A percentile compares a stretch with the other conserved stretches of the same genome.
Evolutionary conservation across 2,329 filamentous ascomycete species (phyloP).

Genomic region (Akanthomyces uredinophilus): DNA sequence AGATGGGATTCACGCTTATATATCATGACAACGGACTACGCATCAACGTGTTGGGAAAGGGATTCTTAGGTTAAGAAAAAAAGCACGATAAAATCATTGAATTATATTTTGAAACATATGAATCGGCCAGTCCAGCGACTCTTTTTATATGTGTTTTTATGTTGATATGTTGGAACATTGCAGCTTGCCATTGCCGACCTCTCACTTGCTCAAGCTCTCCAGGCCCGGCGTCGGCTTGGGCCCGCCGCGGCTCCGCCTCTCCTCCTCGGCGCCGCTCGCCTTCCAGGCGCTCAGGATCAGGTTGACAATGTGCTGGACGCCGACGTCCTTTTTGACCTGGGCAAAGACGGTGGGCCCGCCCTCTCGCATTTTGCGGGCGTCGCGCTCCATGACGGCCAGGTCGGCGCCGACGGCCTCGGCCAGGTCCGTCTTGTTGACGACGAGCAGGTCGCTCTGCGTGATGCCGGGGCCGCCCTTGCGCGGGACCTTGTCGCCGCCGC

Average conservation of each 20-base stretch:
- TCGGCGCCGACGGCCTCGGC: constrained; percentile 88
- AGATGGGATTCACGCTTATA: constrained; percentile 1
- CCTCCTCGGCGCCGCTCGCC: constrained; percentile 71
- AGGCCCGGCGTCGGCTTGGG: constrained; percentile 53
- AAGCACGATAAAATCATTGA: constrained; percentile 3
- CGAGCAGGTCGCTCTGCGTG: constrained; percentile 86
- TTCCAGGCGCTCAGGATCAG: constrained; percentile 90
- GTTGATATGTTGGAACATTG: neutral
- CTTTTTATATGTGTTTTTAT: neutral
- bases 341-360: constrained; percentile 94
- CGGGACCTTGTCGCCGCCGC: constrained; percentile 93
- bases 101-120: neutral
- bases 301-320: constrained; percentile 79
- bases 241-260: constrained; percentile 48
- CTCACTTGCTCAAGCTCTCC: constrained; percentile 36
- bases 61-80: neutral
- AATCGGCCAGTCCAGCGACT: neutral
- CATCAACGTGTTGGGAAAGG: constrained; percentile 11
- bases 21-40: constrained; percentile 12
- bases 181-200: neutral
- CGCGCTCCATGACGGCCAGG: constrained; percentile 86
- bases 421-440: constrained; percentile 97
- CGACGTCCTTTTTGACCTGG: constrained; percentile 89
- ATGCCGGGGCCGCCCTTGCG: constrained; percentile 95
- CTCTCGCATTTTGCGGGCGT: constrained; percentile 90